Evolutionary conservation across 805 yeast genomes (phyloP), one percentile per base, ranked within the genome.

Genomic region (Wickerhamomyces pijperi): DNA sequence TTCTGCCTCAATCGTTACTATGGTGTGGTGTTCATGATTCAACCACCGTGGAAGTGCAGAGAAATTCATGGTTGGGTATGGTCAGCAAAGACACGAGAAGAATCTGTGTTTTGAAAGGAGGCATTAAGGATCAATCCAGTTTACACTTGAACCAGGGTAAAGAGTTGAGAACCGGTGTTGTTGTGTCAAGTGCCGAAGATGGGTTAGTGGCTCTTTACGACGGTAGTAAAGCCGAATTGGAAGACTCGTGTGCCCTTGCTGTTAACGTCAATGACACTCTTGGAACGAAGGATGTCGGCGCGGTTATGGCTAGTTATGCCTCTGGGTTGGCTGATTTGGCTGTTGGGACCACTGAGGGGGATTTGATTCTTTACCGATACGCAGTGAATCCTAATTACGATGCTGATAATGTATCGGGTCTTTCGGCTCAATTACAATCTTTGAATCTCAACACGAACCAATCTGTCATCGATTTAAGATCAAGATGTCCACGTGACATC

Each of bases 151-250:
- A 13, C 29, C 29, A 25, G n/a, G 23, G 9, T 6, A 25, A 13
- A 12, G 29, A 25, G 14, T 58, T 64, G 18, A 67, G 82, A 32
- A 73, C 79, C 3, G 73, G 72, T 12, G 63, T 88, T 33, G 77
- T 86, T 1, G 78, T 95, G 9, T 21, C 23, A 0, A 97, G 97
- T 1, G 95, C 92, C 53, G 73, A 78, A 28, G 81, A 81, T 55
- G 97, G 97, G 0, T 72, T 79, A 28, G 74, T 92, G 0, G 69
- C 96, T 39, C 65, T 90, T 9, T 79, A 87, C 77, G 95, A 90
- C 59, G 79, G 86, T 0, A 76, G 94, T 0, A 75, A 78, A 41
- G 82, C 82, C 17, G 95, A 84, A 44, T 50, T 78, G 6, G 76
- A 70, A 41, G 78, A 76, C 32, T 61, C 71, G 8, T 63, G 72